Percentiles rank a stretch among this genome's conserved stretches.
phyloP scores from a whole-genome alignment of 805 yeast genomes.

The Candida rishiriensis region DNA sequence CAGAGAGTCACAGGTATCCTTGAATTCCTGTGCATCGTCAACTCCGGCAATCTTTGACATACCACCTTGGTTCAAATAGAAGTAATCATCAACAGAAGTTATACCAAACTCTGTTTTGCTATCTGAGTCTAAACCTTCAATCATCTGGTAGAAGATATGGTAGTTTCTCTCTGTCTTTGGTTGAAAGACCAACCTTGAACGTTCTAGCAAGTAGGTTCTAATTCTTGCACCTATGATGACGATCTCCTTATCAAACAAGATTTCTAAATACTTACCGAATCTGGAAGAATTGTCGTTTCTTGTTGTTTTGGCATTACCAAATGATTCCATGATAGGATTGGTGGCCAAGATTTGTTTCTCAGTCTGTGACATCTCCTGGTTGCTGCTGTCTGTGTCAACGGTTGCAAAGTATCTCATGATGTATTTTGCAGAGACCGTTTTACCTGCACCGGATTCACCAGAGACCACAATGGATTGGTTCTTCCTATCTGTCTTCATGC shows the following conservation, averaged over 20 bases:
- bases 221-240: conserved; percentile 92
- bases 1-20: conserved; percentile 72
- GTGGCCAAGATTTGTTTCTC: conserved; percentile 95
- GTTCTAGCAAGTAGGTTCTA: conserved; percentile 86
- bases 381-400: conserved; percentile 56
- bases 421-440: conserved; percentile 94
- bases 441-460: conserved; percentile 99
- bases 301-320: conserved; percentile 97
- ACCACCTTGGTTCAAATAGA: conserved; percentile 89
- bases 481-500: conserved; percentile 79
- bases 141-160: conserved; percentile 88
- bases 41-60: conserved; percentile 63
- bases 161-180: conserved; percentile 89
- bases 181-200: conserved; percentile 92
- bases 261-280: conserved; percentile 94
- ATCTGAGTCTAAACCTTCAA: conserved; percentile 62
- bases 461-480: conserved; percentile 96
- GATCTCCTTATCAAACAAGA: conserved; percentile 68
- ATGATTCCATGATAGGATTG: conserved; percentile 95
- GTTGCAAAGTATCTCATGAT: conserved; percentile 97
- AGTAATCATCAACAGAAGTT: conserved; percentile 60
- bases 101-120: conserved; percentile 58
- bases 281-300: conserved; percentile 97
- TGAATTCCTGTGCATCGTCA: conserved; percentile 78
- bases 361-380: conserved; percentile 75